Percentiles rank a stretch among this genome's conserved stretches.
phyloP scores from a whole-genome alignment of 2,329 filamentous ascomycete genomes.

The Penicillium griseofulvum region DNA sequence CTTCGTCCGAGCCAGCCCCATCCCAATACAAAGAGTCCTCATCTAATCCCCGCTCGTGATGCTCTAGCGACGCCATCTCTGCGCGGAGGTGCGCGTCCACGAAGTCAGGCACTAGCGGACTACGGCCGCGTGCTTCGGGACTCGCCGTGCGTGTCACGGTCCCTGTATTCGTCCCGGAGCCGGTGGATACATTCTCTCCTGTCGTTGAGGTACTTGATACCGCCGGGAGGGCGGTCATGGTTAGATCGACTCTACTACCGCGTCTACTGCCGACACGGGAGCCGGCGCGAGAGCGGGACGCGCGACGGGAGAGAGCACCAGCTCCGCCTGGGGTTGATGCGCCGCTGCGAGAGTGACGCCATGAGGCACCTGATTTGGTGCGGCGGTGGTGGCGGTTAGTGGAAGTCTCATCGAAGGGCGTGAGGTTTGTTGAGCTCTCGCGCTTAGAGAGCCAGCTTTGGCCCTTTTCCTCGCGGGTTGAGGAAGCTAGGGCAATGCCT shows the following conservation, averaged over 20 bases:
- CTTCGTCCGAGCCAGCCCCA: conserved; percentile 6
- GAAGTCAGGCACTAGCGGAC: conserved; percentile 47
- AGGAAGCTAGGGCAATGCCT: conserved; percentile 55
- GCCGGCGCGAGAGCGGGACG: conserved; percentile 32
- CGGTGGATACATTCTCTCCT: not conserved
- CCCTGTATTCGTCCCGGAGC: not conserved
- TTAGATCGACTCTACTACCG: conserved; percentile 34
- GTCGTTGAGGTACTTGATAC: conserved; percentile 2
- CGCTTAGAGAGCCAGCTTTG: conserved; percentile 60
- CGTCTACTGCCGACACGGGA: conserved; percentile 34
- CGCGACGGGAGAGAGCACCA: conserved; percentile 28
- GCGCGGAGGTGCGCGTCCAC: conserved; percentile 45
- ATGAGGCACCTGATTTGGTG: conserved; percentile 24
- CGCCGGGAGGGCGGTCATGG: conserved; percentile 33
- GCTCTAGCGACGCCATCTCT: conserved; percentile 37
- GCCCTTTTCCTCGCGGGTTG: conserved; percentile 60
- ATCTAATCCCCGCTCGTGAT: conserved; percentile 12
- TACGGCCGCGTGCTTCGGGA: conserved; percentile 17
- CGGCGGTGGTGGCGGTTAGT: conserved; percentile 24
- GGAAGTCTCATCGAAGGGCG: conserved; percentile 32
- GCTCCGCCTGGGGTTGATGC: conserved; percentile 34
- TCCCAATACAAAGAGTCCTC: conserved; percentile 19
- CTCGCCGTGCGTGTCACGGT: conserved; percentile 6
- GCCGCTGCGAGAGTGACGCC: conserved; percentile 33
- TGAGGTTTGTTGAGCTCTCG: conserved; percentile 55